phyloP scores from a whole-genome alignment of 2,329 filamentous ascomycete genomes.

The Magnaporthiopsis rhizophila region DNA sequence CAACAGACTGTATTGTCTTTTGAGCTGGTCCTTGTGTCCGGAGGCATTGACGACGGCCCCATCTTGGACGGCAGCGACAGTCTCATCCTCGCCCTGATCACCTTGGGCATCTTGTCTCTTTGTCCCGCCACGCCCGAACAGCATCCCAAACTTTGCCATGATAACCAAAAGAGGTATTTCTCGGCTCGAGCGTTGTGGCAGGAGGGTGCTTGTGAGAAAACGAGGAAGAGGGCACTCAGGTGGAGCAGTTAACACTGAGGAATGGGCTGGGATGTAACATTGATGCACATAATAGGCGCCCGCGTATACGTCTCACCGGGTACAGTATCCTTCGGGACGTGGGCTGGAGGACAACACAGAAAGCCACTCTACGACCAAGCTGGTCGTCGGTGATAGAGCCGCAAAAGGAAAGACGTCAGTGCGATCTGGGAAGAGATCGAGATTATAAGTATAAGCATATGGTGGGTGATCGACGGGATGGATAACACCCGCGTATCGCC shows the following conservation, averaged over 20 bases:
- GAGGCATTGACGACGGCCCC: conserved; percentile 52
- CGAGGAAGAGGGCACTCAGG: neutral
- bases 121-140: neutral
- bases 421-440: neutral
- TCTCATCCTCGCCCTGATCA: conserved; percentile 21
- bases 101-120: neutral
- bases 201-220: too few relatives aligned
- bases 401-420: neutral
- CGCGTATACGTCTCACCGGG: too few relatives aligned
- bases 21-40: conserved; percentile 55
- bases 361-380: neutral
- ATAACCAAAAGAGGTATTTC: neutral
- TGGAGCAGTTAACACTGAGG: neutral
- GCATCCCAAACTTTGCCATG: neutral
- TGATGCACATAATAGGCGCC: too few relatives aligned
- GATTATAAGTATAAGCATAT: neutral
- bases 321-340: neutral
- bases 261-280: neutral
- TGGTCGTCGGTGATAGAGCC: neutral
- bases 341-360: neutral
- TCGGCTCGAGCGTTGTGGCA: neutral
- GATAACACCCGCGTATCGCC: neutral
- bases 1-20: conserved; percentile 53
- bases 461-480: neutral
- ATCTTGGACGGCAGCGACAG: conserved; percentile 23